Evolutionary conservation across 2,329 filamentous ascomycete genomes (phyloP).

Genomic region (Fonsecaea pedrosoi): DNA sequence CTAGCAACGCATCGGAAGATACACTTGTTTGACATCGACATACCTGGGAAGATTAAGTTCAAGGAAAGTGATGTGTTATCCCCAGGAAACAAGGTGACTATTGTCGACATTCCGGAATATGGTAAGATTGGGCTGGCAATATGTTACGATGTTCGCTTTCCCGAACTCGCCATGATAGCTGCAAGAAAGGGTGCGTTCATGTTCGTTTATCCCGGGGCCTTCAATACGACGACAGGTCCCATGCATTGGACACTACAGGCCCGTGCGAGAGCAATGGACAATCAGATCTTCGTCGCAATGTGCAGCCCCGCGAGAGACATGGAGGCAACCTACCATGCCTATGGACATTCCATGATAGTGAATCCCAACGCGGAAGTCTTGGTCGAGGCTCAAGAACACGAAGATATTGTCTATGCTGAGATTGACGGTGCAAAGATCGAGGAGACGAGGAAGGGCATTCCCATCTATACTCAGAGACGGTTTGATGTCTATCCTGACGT

Average conservation of each 20-base stretch:
- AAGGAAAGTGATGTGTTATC: constrained; percentile 87
- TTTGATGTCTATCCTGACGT: constrained; percentile 98
- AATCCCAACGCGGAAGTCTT: constrained; percentile 88
- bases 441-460: constrained; percentile 80
- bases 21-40: constrained; percentile 97
- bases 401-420: constrained; percentile 77
- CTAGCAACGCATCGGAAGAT: constrained; percentile 91
- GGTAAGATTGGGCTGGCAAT: constrained; percentile 88
- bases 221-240: constrained; percentile 91
- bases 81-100: constrained; percentile 81
- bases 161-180: constrained; percentile 88
- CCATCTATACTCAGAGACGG: constrained; percentile 79
- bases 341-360: constrained; percentile 86
- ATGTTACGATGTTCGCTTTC: constrained; percentile 98
- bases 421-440: constrained; percentile 72
- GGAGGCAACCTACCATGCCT: constrained; percentile 81
- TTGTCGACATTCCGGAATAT: constrained; percentile 86
- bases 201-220: constrained; percentile 92
- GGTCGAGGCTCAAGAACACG: constrained; percentile 76
- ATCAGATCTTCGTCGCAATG: constrained; percentile 90
- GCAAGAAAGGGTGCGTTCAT: constrained; percentile 85
- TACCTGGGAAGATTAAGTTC: constrained; percentile 92
- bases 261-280: constrained; percentile 84
- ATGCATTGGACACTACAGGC: constrained; percentile 89
- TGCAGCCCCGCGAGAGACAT: constrained; percentile 89